A percentile compares a stretch with the other conserved stretches of the same genome.
Conservation (phyloP, 179 eudicot genomes). For the Pouteria campechiana region DNA sequence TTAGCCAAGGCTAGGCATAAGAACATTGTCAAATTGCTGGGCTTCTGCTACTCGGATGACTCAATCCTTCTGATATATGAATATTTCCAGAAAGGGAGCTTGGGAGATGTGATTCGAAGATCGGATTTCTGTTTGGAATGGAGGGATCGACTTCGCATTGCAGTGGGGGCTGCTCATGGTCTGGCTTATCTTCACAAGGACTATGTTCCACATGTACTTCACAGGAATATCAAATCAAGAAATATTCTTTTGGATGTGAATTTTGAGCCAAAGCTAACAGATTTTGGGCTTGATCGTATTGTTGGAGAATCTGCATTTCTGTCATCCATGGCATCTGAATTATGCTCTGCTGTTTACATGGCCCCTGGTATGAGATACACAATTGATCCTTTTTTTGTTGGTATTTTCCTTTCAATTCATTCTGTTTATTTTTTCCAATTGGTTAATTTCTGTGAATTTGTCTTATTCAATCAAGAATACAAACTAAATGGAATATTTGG, state of each 20-base stretch:
- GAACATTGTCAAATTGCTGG: slow-evolving; percentile 55
- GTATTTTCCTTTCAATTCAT: too few relatives aligned
- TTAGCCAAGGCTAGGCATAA: slow-evolving; percentile 80
- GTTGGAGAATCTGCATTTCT: slow-evolving; percentile 42
- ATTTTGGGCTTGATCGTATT: slow-evolving; percentile 45
- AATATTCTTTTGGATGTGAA: slow-evolving; percentile 65
- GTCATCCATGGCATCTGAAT: slow-evolving; percentile 37
- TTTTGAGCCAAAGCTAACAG: slow-evolving; percentile 66
- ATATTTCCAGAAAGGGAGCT: slow-evolving; percentile 55
- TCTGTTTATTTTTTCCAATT: too few relatives aligned
- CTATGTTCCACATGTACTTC: slow-evolving; percentile 57
- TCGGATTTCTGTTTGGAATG: slow-evolving; percentile 45
- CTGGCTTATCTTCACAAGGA: slow-evolving; percentile 79
- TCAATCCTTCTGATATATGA: slow-evolving; percentile 64
- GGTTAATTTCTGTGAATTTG: too few relatives aligned
- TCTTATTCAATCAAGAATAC: too few relatives aligned
- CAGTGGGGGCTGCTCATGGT: slow-evolving; percentile 77
- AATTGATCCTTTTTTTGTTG: not conserved
- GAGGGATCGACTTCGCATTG: slow-evolving; percentile 53
- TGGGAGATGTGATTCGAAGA: slow-evolving; percentile 54
- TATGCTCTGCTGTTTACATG: slow-evolving; percentile 36
- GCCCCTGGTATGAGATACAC: slow-evolving; percentile 34
- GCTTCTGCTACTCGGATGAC: slow-evolving; percentile 57
- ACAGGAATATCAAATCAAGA: slow-evolving; percentile 55
- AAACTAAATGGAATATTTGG: too few relatives aligned